A percentile compares a stretch with the other conserved stretches of the same genome.
phyloP scores from a whole-genome alignment of 306 rosid species.

The Prunus mume region DNA sequence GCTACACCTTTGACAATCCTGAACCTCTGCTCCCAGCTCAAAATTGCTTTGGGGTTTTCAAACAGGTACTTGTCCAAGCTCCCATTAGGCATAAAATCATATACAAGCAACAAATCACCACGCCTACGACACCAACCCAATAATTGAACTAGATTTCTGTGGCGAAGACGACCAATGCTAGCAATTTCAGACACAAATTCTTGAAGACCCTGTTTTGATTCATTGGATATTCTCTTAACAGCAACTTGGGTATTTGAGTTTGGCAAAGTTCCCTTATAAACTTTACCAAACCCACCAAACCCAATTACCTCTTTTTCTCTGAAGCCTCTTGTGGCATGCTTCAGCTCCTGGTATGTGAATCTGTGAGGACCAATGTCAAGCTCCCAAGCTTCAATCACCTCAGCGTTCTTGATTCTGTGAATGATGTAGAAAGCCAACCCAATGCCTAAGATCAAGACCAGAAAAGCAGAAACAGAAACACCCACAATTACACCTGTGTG shows the following conservation, averaged over 20 bases:
- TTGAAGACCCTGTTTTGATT: constrained; percentile 52
- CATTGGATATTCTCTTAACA: constrained; percentile 53
- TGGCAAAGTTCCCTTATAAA: constrained; percentile 49
- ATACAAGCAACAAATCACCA: constrained; percentile 44
- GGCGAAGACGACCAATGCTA: constrained; percentile 60
- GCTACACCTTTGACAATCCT: constrained; percentile 58
- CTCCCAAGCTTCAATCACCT: constrained; percentile 58
- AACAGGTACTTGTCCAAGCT: constrained; percentile 57
- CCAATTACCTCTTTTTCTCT: constrained; percentile 49
- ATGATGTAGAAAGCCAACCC: constrained; percentile 24
- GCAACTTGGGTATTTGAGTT: constrained; percentile 40
- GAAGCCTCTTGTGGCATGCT: constrained; percentile 50
- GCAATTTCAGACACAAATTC: constrained; percentile 54
- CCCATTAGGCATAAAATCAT: constrained; percentile 59
- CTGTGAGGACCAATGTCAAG: constrained; percentile 64
- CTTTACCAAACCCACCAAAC: constrained; percentile 62
- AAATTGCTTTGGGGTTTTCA: constrained; percentile 23
- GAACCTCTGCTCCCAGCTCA: constrained; percentile 59
- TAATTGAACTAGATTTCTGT: constrained; percentile 53
- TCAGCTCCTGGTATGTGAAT: constrained; percentile 48
- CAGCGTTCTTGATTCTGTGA: constrained; percentile 34
- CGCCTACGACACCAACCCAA: constrained; percentile 58
- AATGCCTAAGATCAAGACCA: constrained; percentile 12
- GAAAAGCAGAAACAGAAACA: constrained; percentile 24
- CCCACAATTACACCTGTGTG: constrained; percentile 19